Conservation (phyloP, 2,329 filamentous ascomycete genomes). For the Penicillium occitanis region DNA sequence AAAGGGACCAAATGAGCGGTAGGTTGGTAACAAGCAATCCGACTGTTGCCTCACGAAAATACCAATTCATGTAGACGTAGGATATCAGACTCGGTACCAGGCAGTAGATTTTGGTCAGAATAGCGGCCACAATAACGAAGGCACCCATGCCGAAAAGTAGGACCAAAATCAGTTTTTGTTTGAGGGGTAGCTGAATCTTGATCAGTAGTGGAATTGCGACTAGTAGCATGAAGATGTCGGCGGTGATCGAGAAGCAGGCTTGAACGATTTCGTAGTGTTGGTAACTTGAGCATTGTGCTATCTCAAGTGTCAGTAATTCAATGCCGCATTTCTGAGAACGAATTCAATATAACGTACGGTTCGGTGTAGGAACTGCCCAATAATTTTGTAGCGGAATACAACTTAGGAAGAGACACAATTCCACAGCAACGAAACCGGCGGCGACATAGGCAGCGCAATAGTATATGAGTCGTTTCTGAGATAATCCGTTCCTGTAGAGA, state of each 20-base stretch:
- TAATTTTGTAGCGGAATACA: constrained; percentile 53
- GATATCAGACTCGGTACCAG: constrained; percentile 43
- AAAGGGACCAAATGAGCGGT: constrained; percentile 53
- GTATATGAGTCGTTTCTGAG: constrained; percentile 39
- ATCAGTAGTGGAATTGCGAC: constrained; percentile 46
- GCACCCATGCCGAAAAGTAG: constrained; percentile 47
- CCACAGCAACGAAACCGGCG: constrained; percentile 50
- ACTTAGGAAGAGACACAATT: constrained; percentile 53
- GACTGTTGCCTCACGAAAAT: constrained; percentile 48
- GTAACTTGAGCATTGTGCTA: constrained; percentile 45
- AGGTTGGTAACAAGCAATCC: constrained; percentile 53
- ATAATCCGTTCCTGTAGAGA: constrained; percentile 30
- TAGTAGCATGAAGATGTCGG: constrained; percentile 45
- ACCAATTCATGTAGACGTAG: constrained; percentile 51
- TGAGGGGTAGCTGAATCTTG: constrained; percentile 41
- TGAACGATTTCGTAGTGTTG: constrained; percentile 49
- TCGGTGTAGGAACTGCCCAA: constrained; percentile 50
- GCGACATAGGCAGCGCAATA: constrained; percentile 45
- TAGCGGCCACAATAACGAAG: constrained; percentile 51
- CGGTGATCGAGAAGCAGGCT: constrained; percentile 47
- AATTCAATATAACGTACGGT: constrained; percentile 29
- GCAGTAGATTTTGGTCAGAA: constrained; percentile 52
- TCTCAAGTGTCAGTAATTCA: background rate
- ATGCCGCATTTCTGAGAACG: background rate
- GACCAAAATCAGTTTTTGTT: constrained; percentile 46